Evolutionary conservation across 371 early-diverging fungal species (phyloP).

Genomic region (Choanephora cucurbitarum): DNA sequence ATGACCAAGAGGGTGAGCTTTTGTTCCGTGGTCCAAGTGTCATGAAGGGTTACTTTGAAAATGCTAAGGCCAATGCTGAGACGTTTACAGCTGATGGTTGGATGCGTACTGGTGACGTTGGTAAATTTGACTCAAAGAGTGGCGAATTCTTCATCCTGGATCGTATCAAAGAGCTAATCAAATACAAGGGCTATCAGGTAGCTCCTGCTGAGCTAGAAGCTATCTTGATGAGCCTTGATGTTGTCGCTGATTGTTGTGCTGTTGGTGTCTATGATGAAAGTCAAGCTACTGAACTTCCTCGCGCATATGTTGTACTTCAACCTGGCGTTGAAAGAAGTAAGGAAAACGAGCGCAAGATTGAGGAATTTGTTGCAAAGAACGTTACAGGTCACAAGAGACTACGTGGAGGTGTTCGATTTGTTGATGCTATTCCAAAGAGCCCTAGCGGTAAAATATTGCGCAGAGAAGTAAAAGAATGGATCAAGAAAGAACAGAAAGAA

Average conservation of each 20-base stretch:
- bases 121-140: slow-evolving; percentile 46
- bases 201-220: slow-evolving; percentile 82
- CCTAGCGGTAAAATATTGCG: slow-evolving; percentile 81
- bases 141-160: slow-evolving; percentile 64
- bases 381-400: slow-evolving; percentile 78
- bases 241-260: slow-evolving; percentile 77
- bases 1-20: slow-evolving; percentile 70
- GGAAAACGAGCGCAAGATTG: slow-evolving; percentile 51
- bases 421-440: slow-evolving; percentile 75
- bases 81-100: slow-evolving; percentile 73
- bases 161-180: slow-evolving; percentile 79
- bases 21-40: slow-evolving; percentile 67
- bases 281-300: slow-evolving; percentile 78
- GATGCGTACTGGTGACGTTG: slow-evolving; percentile 87
- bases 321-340: slow-evolving; percentile 9
- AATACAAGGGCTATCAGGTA: slow-evolving; percentile 75
- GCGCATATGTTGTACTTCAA: slow-evolving; percentile 74
- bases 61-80: slow-evolving; percentile 65
- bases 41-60: slow-evolving; percentile 75
- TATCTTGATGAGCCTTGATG: slow-evolving; percentile 67
- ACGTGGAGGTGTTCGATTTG: slow-evolving; percentile 75
- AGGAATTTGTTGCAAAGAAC: slow-evolving; percentile 56
- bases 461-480: slow-evolving; percentile 44
- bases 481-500: slow-evolving; percentile 42
- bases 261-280: slow-evolving; percentile 63